Percentiles rank a stretch among this genome's conserved stretches.
phyloP scores from a whole-genome alignment of 75 land plant genomes.

The Cryptomeria japonica region DNA sequence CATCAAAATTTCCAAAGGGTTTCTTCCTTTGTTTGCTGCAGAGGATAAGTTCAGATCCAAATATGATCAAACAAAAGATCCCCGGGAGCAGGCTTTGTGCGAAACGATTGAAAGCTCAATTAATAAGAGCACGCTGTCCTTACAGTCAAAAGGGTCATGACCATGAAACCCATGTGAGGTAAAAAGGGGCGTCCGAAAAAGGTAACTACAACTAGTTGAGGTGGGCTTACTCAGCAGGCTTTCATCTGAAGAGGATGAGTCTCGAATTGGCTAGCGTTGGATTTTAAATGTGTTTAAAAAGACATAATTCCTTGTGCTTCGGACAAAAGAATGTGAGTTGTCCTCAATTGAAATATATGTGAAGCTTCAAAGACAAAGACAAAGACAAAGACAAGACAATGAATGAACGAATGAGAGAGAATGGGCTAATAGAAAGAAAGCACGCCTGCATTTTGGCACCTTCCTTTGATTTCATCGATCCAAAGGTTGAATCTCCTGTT shows the following conservation, averaged over 20 bases:
- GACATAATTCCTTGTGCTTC: neutral
- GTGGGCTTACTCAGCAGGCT: neutral
- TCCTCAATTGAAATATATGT: neutral
- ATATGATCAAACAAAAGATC: neutral
- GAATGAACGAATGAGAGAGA: too few relatives aligned
- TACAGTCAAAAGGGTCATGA: neutral
- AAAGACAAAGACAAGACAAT: neutral
- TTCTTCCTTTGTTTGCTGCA: neutral
- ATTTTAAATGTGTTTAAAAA: neutral
- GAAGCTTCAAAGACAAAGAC: neutral
- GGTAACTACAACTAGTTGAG: neutral
- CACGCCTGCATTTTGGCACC: too few relatives aligned
- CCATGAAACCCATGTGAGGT: neutral
- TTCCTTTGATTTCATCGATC: too few relatives aligned
- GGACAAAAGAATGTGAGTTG: conserved; percentile 13
- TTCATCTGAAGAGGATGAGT: neutral
- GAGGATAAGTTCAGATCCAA: neutral
- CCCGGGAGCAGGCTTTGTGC: neutral
- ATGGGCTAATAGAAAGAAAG: neutral
- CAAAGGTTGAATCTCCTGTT: too few relatives aligned
- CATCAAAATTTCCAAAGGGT: neutral
- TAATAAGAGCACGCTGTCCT: neutral
- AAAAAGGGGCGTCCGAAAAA: neutral
- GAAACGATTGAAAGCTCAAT: neutral
- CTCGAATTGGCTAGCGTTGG: neutral